Percentiles rank a stretch among this genome's conserved stretches.
phyloP scores from a whole-genome alignment of 108 stramenopile genomes.

The Fragilariopsis cylindrus region DNA sequence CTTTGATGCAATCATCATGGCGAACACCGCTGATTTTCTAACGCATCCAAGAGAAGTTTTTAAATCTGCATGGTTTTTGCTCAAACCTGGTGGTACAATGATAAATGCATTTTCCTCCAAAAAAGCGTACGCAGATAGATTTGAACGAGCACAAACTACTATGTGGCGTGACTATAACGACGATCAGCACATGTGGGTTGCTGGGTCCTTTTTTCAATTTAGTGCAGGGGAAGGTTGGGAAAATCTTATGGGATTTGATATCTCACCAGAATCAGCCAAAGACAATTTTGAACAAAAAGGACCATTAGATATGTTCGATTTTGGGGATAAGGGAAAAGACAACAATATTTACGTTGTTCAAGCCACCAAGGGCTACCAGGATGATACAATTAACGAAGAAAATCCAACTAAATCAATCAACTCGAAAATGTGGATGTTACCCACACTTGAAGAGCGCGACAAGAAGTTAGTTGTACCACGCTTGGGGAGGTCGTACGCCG shows the following conservation, averaged over 20 bases:
- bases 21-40: slow-evolving; percentile 85
- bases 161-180: slow-evolving; percentile 93
- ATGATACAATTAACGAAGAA: slow-evolving; percentile 63
- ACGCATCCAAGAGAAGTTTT: slow-evolving; percentile 84
- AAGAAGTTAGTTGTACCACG: slow-evolving; percentile 80
- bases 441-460: slow-evolving; percentile 79
- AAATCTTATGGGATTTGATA: slow-evolving; percentile 78
- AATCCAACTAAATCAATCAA: slow-evolving; percentile 69
- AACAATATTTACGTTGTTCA: slow-evolving; percentile 80
- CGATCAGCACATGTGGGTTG: slow-evolving; percentile 97
- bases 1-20: slow-evolving; percentile 85
- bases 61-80: slow-evolving; percentile 70
- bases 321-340: slow-evolving; percentile 48
- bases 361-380: slow-evolving; percentile 61
- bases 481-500: slow-evolving; percentile 56
- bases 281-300: slow-evolving; percentile 36
- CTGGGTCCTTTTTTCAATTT: slow-evolving; percentile 91
- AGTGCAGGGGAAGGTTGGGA: slow-evolving; percentile 89
- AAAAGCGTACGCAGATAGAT: slow-evolving; percentile 67
- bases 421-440: slow-evolving; percentile 84
- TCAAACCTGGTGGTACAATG: slow-evolving; percentile 86
- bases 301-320: slow-evolving; percentile 33
- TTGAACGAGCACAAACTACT: slow-evolving; percentile 81
- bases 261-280: slow-evolving; percentile 78
- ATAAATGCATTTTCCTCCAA: slow-evolving; percentile 74